Evolutionary conservation across 257 asterid species (phyloP).

Genomic region (Capsicum chinense): DNA sequence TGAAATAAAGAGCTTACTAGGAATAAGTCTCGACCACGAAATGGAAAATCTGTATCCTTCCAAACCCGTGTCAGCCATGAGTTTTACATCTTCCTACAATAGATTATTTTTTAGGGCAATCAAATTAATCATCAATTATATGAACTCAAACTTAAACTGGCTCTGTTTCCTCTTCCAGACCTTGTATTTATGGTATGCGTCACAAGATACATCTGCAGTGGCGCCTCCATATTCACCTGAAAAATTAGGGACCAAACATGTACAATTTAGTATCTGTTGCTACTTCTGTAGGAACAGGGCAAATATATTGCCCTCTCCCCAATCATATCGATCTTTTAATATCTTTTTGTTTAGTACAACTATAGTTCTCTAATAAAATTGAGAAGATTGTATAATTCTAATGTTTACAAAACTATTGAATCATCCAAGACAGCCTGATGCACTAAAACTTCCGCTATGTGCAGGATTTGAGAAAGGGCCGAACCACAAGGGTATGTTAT

Average conservation of each 20-base stretch:
- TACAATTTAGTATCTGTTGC: not conserved
- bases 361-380: not conserved
- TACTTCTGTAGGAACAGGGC: not conserved
- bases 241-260: not conserved
- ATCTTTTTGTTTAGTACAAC: not conserved
- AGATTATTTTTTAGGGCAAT: not conserved
- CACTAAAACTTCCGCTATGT: too few species aligned
- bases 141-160: not conserved
- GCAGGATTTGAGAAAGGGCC: too few species aligned
- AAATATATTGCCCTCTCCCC: not conserved
- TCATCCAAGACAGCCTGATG: too few species aligned
- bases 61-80: constrained; percentile 31
- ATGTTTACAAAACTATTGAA: not conserved
- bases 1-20: constrained; percentile 31
- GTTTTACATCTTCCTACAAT: constrained; percentile 42
- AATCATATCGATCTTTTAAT: not conserved
- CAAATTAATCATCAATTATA: not conserved
- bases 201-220: constrained; percentile 42
- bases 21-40: constrained; percentile 48
- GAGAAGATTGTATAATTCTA: not conserved
- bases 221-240: constrained; percentile 26
- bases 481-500: too few species aligned
- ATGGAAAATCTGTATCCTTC: constrained; percentile 41
- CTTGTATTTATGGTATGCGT: constrained; percentile 47
- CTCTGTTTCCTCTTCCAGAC: not conserved